Evolutionary conservation across 441 rosid genomes (phyloP).

Genomic region (Hura crepitans): DNA sequence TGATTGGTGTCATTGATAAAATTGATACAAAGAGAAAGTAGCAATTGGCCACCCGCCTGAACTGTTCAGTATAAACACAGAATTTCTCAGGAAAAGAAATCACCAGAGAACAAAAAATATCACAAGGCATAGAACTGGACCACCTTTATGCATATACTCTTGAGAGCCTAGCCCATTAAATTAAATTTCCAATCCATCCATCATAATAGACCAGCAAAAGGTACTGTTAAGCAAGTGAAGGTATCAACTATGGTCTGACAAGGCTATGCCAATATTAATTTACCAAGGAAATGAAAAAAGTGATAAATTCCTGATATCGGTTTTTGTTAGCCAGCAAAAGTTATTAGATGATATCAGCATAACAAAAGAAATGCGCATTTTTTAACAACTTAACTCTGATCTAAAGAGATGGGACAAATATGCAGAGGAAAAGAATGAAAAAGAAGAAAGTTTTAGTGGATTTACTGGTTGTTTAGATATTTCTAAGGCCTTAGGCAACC

Average conservation of each 20-base stretch:
- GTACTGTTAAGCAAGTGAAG: background rate
- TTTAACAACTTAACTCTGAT: background rate
- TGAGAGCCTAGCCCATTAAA: constrained; percentile 1
- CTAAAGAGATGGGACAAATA: background rate
- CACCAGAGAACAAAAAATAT: background rate
- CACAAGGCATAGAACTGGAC: constrained; percentile 2
- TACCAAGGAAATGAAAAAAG: background rate
- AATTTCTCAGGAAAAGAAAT: constrained; percentile 32
- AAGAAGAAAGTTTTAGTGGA: background rate
- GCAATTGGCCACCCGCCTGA: constrained; percentile 96
- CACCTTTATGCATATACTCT: background rate
- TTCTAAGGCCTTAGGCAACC: background rate
- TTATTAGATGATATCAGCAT: background rate
- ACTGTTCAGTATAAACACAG: constrained; percentile 57
- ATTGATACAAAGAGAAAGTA: constrained; percentile 92
- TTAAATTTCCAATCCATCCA: background rate
- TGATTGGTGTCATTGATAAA: constrained; percentile 89
- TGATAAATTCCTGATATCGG: background rate
- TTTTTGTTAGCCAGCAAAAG: background rate
- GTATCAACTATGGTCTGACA: background rate
- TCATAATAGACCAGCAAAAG: background rate
- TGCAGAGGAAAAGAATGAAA: background rate
- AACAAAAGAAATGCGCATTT: background rate
- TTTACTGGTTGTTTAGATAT: background rate
- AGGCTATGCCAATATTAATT: background rate